Percentiles rank a stretch among this genome's conserved stretches.
Conservation (phyloP, 768 basidiomycete species). For the Leccinum truebloodii region DNA sequence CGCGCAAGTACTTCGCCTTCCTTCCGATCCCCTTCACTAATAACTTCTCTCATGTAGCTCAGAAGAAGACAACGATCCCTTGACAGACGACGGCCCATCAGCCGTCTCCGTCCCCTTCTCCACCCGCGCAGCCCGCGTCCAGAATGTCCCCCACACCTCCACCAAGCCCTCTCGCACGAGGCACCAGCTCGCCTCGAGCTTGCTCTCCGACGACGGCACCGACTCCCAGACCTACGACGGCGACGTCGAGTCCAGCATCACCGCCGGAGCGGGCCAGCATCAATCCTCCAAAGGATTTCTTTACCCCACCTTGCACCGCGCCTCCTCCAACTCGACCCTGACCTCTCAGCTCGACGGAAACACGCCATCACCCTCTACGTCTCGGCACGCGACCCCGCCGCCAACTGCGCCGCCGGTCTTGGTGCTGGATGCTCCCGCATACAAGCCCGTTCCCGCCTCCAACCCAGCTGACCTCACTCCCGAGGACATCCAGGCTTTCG, state of each 20-base stretch:
- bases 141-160: constrained; percentile 26
- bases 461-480: constrained; percentile 67
- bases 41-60: constrained; percentile 45
- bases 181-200: constrained; percentile 55
- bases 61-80: constrained; percentile 86
- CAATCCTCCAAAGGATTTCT: constrained; percentile 30
- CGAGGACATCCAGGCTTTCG: constrained; percentile 80
- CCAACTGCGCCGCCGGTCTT: constrained; percentile 35
- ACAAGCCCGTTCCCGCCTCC: constrained; percentile 46
- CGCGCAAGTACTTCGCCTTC: constrained; percentile 44
- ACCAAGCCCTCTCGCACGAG: constrained; percentile 33
- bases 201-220: constrained; percentile 69
- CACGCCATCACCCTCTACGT: constrained; percentile 19
- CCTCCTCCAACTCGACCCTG: constrained; percentile 57
- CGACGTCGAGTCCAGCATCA: constrained; percentile 80
- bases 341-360: constrained; percentile 41
- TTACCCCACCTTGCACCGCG: constrained; percentile 36
- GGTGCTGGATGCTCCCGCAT: constrained; percentile 42
- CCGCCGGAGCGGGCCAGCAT: constrained; percentile 49
- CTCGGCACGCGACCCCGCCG: constrained; percentile 22
- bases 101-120: constrained; percentile 46
- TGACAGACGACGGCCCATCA: constrained; percentile 73
- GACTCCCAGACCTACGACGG: constrained; percentile 92
- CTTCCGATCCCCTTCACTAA: neutral
- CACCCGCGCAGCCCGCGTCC: constrained; percentile 26